A percentile compares a stretch with the other conserved stretches of the same genome.
Evolutionary conservation across 2,329 filamentous ascomycete genomes (phyloP).

Genomic region (Trichoderma semiorbis): DNA sequence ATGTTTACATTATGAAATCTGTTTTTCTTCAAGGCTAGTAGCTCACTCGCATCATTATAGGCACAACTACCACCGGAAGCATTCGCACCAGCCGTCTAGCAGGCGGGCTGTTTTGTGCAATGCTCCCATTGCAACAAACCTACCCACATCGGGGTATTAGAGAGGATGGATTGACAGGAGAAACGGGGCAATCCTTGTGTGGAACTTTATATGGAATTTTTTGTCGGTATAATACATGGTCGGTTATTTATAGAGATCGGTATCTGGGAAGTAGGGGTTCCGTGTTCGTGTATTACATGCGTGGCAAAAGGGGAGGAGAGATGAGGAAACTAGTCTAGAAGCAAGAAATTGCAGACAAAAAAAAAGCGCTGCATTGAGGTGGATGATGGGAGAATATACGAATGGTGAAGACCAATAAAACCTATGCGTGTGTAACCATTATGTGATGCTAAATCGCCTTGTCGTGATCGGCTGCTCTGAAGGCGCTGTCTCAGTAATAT

Average conservation of each 20-base stretch:
- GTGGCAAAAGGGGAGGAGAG: not conserved
- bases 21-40: not conserved
- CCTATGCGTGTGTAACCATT: not conserved
- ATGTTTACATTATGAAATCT: slow-evolving; percentile 26
- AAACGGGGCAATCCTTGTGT: slow-evolving; percentile 1
- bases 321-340: not conserved
- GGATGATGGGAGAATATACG: not conserved
- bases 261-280: not conserved
- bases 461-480: not conserved
- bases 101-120: not conserved
- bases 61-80: slow-evolving; percentile 28
- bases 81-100: slow-evolving; percentile 22
- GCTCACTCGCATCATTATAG: slow-evolving; percentile 18
- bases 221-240: not conserved
- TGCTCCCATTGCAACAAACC: not conserved
- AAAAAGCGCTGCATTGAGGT: not conserved
- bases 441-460: not conserved
- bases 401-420: not conserved
- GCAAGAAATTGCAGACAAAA: not conserved
- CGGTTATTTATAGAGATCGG: slow-evolving; percentile 10
- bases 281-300: slow-evolving; percentile 5
- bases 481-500: not conserved
- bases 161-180: slow-evolving; percentile 12
- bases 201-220: not conserved
- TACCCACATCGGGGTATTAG: not conserved